Evolutionary conservation across 2,329 filamentous ascomycete species (phyloP), one percentile per base, ranked within the genome.

Genomic region (Chaetoscypha palmicola): DNA sequence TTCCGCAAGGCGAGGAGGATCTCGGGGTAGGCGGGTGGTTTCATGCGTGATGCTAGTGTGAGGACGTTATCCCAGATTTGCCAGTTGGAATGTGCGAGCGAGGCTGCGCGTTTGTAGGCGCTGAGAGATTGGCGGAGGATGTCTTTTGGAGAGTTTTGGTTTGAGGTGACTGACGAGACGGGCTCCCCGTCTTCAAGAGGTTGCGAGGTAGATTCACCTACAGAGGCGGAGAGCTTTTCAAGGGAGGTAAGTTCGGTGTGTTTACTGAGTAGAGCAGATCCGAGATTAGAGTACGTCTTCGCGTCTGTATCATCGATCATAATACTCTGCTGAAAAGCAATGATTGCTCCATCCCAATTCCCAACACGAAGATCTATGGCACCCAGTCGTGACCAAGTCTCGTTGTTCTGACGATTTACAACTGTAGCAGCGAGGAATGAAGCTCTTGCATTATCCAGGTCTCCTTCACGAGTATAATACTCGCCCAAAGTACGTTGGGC

Each of bases 21-120:
- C 49, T 96, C 88, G 0, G 71, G 64, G 59, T 88, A 81, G 1
- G 83, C 79, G 0, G 86, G 83, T 2, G 91, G 90, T 1, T 73
- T 74, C 21, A 92, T 76, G 1, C 87, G 85, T 0, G 86, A 79
- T 0, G 86, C 84, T 17, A 97, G 81, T 0, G 89, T 92, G 45
- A 98, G 77, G 12, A 97, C 83, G 58, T 98, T 98, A 61, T 94
- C 87, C 91, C 91, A 97, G 63, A 98, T 96, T 55, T 87, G 81
- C 75, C 84, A 86, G 66, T 91, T 91, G 56, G 89, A 82, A 63
- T 87, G 77, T 39, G 94, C 88, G 19, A 95, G 76, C 3, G 77
- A 75, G 0, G 90, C 88, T 8, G 90, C 92, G 51, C 86, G 83
- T 61, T 94, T 92, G 64, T 94, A 87, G 0, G 92, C 91, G 4